phyloP scores from a whole-genome alignment of 2,329 filamentous ascomycete species.

The Thermothelomyces thermophilus region DNA sequence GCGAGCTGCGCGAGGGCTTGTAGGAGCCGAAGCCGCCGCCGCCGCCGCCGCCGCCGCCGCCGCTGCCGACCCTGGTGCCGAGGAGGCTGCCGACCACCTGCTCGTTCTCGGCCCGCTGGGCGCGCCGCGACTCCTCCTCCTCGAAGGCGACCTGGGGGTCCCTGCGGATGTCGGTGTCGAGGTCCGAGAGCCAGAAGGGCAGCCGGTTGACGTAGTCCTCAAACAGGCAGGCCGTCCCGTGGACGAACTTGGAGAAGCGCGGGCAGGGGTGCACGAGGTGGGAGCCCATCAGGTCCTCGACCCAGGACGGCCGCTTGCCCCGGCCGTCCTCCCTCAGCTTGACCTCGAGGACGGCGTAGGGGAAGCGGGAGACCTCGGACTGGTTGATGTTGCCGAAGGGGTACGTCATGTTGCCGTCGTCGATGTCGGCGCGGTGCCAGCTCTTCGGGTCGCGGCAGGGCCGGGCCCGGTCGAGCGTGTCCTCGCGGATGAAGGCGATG shows the following conservation, averaged over 20 bases:
- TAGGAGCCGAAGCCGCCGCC: too few relatives aligned
- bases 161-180: slow-evolving; percentile 89
- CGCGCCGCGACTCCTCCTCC: slow-evolving; percentile 78
- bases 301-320: slow-evolving; percentile 72
- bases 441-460: slow-evolving; percentile 81
- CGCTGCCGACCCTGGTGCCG: slow-evolving; percentile 50
- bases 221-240: slow-evolving; percentile 85
- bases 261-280: slow-evolving; percentile 87
- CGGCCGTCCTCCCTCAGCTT: slow-evolving; percentile 64
- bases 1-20: slow-evolving; percentile 58
- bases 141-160: slow-evolving; percentile 88
- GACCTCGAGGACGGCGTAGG: slow-evolving; percentile 86
- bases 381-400: slow-evolving; percentile 84
- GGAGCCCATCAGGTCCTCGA: slow-evolving; percentile 84
- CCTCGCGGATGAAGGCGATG: slow-evolving; percentile 76
- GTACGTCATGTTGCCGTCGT: slow-evolving; percentile 72
- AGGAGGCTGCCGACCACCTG: slow-evolving; percentile 85
- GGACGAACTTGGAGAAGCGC: slow-evolving; percentile 93
- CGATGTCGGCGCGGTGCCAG: slow-evolving; percentile 91
- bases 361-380: slow-evolving; percentile 86
- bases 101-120: slow-evolving; percentile 77
- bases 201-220: slow-evolving; percentile 94
- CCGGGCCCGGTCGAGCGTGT: slow-evolving; percentile 70
- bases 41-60: too few relatives aligned
- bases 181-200: slow-evolving; percentile 89